phyloP scores from a whole-genome alignment of 345 rosid species.

The Noccaea bulbosa region DNA sequence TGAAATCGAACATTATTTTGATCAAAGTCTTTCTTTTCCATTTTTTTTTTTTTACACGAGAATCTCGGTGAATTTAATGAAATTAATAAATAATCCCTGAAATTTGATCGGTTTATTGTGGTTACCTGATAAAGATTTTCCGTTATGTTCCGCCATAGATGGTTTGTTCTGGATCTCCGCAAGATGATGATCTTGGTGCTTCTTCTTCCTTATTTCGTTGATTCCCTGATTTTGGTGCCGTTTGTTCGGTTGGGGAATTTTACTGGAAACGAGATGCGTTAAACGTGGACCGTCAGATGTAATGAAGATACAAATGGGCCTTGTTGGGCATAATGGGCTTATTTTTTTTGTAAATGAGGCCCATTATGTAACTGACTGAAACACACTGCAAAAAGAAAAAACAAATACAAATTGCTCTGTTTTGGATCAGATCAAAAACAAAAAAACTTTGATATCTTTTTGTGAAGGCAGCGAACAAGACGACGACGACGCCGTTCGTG shows the following conservation, averaged over 20 bases:
- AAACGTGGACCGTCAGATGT: constrained; percentile 27
- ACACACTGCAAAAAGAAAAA: neutral
- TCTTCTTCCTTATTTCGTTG: neutral
- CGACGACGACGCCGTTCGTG: constrained; percentile 8
- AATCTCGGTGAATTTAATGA: neutral
- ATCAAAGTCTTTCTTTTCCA: constrained; percentile 6
- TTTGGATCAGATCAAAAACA: constrained; percentile 3
- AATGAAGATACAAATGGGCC: neutral
- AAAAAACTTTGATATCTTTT: neutral
- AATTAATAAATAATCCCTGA: neutral
- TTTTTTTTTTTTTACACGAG: neutral
- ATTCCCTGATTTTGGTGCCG: neutral
- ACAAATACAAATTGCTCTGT: neutral
- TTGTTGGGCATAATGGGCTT: constrained; percentile 7
- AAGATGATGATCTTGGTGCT: constrained; percentile 13
- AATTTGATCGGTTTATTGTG: neutral
- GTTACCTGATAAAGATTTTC: constrained; percentile 18
- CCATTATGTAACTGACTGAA: neutral
- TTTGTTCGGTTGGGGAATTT: neutral
- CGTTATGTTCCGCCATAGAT: constrained; percentile 30
- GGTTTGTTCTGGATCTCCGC: neutral
- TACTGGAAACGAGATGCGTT: neutral
- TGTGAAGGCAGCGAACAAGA: constrained; percentile 11
- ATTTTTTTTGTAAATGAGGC: neutral
- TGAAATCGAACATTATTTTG: neutral